Evolutionary conservation across 2,329 filamentous ascomycete species (phyloP).

Genomic region (Emmonsia crescens): DNA sequence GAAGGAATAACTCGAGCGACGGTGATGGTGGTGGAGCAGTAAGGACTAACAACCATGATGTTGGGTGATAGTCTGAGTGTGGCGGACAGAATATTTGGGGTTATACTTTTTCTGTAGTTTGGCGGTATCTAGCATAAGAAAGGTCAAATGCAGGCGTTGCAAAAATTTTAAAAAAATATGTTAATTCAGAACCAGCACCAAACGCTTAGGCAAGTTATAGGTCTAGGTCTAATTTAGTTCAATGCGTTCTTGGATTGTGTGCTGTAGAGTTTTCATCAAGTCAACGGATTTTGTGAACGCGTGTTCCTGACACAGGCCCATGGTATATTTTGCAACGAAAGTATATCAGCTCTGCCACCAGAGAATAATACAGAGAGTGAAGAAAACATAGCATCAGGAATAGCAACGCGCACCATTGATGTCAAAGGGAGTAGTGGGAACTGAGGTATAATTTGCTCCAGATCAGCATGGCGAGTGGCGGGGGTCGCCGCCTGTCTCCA

Average conservation of each 20-base stretch:
- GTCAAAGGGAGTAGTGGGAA: neutral
- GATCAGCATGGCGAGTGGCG: too few relatives aligned
- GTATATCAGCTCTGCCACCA: neutral
- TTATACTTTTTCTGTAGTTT: neutral
- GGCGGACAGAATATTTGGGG: neutral
- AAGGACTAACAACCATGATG: neutral
- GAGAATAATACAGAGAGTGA: neutral
- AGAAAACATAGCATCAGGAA: too few relatives aligned
- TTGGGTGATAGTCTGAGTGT: neutral
- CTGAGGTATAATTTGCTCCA: too few relatives aligned
- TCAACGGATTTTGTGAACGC: too few relatives aligned
- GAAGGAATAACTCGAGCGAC: neutral
- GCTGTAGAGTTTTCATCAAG: neutral
- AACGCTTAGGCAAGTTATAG: too few relatives aligned
- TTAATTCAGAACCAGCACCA: too few relatives aligned
- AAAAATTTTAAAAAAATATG: too few relatives aligned
- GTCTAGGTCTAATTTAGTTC: neutral
- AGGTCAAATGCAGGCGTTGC: too few relatives aligned
- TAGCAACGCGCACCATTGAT: neutral
- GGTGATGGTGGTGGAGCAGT: neutral
- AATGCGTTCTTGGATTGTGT: neutral
- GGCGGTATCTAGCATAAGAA: too few relatives aligned
- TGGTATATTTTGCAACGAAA: neutral
- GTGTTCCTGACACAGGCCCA: too few relatives aligned
- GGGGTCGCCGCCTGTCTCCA: neutral